Percentiles rank a stretch among this genome's conserved stretches.
Conservation (phyloP, 805 yeast genomes). For the Kazachstania taianensis region DNA sequence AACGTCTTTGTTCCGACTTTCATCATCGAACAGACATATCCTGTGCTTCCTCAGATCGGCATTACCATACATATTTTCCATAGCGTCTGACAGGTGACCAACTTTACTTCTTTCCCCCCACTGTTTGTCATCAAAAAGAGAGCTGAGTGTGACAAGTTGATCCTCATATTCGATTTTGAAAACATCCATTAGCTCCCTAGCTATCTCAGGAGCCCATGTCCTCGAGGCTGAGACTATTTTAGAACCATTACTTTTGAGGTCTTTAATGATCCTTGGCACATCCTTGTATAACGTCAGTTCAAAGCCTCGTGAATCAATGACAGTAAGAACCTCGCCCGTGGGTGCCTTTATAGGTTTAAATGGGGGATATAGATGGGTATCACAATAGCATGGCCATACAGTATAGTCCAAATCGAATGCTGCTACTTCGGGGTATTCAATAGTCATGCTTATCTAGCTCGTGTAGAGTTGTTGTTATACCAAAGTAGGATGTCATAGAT, state of each 20-base stretch:
- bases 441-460: conserved; percentile 5
- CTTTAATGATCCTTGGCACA: conserved; percentile 51
- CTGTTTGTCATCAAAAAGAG: conserved; percentile 46
- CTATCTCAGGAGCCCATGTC: conserved; percentile 72
- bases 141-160: conserved; percentile 16
- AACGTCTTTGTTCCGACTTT: conserved; percentile 67
- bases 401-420: conserved; percentile 31
- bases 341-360: conserved; percentile 19
- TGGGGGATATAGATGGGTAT: conserved; percentile 29
- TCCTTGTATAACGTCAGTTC: conserved; percentile 53
- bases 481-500: too few species aligned
- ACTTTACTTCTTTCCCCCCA: conserved; percentile 62
- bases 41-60: conserved; percentile 39
- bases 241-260: conserved; percentile 39
- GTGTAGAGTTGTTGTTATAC: too few species aligned
- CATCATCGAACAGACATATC: conserved; percentile 63
- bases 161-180: conserved; percentile 41
- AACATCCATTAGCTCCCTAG: conserved; percentile 47
- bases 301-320: conserved; percentile 36
- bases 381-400: conserved; percentile 32
- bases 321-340: conserved; percentile 23
- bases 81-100: conserved; percentile 47
- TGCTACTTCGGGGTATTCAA: conserved; percentile 27
- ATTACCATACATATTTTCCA: conserved; percentile 38
- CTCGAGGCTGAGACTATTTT: conserved; percentile 64